A percentile compares a stretch with the other conserved stretches of the same genome.
These are phyloP conservation scores for Phalaenopsis equestris DNA, from an alignment of 106 monocot species.

Conservation along the genomic window DNA sequence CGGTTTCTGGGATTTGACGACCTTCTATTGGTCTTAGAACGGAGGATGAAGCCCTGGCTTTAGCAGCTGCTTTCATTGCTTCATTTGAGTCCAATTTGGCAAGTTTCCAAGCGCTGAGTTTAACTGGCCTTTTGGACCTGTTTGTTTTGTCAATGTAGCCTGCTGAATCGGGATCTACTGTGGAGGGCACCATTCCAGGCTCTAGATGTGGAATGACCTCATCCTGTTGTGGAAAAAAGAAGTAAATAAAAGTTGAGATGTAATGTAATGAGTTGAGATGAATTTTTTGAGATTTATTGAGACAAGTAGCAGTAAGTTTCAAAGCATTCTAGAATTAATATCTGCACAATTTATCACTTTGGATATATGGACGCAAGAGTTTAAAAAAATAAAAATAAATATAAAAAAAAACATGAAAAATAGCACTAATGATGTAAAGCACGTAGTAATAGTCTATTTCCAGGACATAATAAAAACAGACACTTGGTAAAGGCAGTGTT, in stretches of 20 bases:
- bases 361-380: no score
- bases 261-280: not conserved
- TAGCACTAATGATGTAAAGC: no score
- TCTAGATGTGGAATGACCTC: constrained; percentile 89
- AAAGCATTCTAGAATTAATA: not conserved
- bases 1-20: constrained; percentile 21
- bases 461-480: no score
- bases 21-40: constrained; percentile 74
- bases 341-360: no score
- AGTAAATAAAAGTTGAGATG: not conserved
- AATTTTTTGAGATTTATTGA: not conserved
- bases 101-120: constrained; percentile 94
- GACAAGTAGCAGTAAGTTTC: not conserved
- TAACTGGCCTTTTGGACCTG: constrained; percentile 65
- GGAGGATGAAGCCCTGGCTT: constrained; percentile 89
- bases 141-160: constrained; percentile 33
- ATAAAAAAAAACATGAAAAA: no score
- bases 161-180: constrained; percentile 82
- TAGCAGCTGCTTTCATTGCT: constrained; percentile 75
- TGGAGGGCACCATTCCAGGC: constrained; percentile 85
- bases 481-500: no score
- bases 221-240: constrained; percentile 45
- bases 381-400: no score
- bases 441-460: no score
- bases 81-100: constrained; percentile 77